These are phyloP conservation scores for Yamadazyma taylorii DNA, from an alignment of 1,139 yeast species.

Conservation along the genomic window DNA sequence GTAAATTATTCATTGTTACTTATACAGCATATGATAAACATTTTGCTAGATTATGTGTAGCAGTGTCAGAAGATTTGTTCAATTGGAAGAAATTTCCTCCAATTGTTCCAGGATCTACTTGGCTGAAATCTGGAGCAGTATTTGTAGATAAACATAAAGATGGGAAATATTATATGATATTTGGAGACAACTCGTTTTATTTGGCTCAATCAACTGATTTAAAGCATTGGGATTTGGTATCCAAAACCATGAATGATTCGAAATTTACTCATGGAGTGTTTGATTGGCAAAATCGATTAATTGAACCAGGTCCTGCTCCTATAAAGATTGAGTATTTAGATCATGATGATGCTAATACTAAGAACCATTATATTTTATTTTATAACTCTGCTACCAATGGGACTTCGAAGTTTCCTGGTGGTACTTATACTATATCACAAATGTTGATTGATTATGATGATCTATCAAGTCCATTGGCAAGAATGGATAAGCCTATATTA, in stretches of 20 bases:
- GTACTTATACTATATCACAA: slow-evolving; percentile 39
- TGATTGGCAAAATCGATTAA: slow-evolving; percentile 37
- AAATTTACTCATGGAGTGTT: slow-evolving; percentile 32
- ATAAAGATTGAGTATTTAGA: slow-evolving; percentile 28
- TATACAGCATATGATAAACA: slow-evolving; percentile 43
- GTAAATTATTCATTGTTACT: slow-evolving; percentile 39
- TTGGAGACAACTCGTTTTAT: slow-evolving; percentile 45
- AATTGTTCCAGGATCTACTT: slow-evolving; percentile 27
- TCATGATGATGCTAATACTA: slow-evolving; percentile 25
- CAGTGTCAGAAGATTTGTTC: slow-evolving; percentile 39
- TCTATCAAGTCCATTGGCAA: slow-evolving; percentile 39
- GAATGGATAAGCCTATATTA: slow-evolving; percentile 39
- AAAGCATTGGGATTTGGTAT: slow-evolving; percentile 33
- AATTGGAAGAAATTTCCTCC: slow-evolving; percentile 44
- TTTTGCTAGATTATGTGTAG: slow-evolving; percentile 43
- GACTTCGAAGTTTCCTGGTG: slow-evolving; percentile 28
- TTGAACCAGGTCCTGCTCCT: slow-evolving; percentile 49
- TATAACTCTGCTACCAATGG: slow-evolving; percentile 46
- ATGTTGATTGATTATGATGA: slow-evolving; percentile 46
- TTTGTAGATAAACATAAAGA: slow-evolving; percentile 35
- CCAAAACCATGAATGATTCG: slow-evolving; percentile 21
- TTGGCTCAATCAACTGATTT: slow-evolving; percentile 39
- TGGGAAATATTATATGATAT: slow-evolving; percentile 45
- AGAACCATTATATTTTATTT: slow-evolving; percentile 38
- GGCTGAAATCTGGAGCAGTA: slow-evolving; percentile 50